These are phyloP conservation scores for Aspergillus biplanus DNA, from an alignment of 495 filamentous ascomycete genomes.

Conservation along the genomic window DNA sequence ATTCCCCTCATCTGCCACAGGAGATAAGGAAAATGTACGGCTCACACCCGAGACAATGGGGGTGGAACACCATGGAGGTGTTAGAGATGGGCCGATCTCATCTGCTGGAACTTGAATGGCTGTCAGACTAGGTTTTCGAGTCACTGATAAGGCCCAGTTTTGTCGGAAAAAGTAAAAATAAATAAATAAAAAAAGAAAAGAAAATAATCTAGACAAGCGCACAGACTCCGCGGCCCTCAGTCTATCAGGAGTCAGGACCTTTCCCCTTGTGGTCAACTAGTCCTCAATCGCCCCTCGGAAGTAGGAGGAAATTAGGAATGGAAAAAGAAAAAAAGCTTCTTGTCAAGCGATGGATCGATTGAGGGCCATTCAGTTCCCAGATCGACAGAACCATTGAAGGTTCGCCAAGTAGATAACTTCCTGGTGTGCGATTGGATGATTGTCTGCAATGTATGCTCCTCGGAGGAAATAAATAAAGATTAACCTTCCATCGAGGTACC, in stretches of 20 bases:
- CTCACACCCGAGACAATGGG: constrained; percentile 3
- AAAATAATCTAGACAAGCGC: neutral
- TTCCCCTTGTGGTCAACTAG: neutral
- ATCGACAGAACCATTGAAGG: neutral
- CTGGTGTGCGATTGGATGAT: neutral
- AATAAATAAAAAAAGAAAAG: neutral
- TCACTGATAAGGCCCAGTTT: neutral
- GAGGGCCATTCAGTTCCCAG: neutral
- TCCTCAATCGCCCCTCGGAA: neutral
- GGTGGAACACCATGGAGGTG: neutral
- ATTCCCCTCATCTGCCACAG: neutral
- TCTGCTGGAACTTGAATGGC: neutral
- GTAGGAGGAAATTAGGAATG: neutral
- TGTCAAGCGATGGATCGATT: neutral
- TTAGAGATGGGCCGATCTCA: neutral
- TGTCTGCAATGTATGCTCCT: neutral
- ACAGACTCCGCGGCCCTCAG: constrained; percentile 2
- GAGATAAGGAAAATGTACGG: constrained; percentile 14
- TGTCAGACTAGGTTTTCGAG: neutral
- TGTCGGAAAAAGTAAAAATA: neutral
- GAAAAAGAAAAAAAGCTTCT: neutral
- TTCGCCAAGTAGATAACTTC: neutral
- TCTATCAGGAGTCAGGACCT: neutral
- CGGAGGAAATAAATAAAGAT: neutral
- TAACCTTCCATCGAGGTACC: too few relatives aligned